Percentiles rank a stretch among this genome's conserved stretches.
Evolutionary conservation across 2,329 filamentous ascomycete species (phyloP).

Genomic region (Aspergillus chevalieri): DNA sequence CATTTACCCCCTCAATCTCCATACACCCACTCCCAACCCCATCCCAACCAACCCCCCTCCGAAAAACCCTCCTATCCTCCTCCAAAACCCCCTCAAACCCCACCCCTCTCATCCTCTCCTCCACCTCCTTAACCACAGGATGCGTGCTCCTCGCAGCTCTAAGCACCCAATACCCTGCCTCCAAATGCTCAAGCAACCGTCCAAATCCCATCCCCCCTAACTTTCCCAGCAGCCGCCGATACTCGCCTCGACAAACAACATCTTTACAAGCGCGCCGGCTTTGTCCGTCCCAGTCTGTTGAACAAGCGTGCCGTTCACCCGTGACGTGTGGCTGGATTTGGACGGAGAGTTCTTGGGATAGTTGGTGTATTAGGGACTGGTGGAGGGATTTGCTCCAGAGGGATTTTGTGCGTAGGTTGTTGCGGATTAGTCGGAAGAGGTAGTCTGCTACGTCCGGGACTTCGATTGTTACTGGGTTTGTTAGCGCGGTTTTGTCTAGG

Average conservation of each 20-base stretch:
- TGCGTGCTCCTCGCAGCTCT: conserved; percentile 26
- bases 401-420: conserved; percentile 17
- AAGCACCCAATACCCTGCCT: conserved; percentile 26
- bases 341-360: conserved; percentile 18
- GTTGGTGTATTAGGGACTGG: conserved; percentile 17
- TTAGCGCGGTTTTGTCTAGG: neutral
- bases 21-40: conserved; percentile 23
- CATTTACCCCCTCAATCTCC: conserved; percentile 25
- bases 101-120: conserved; percentile 20
- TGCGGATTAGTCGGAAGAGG: conserved; percentile 30
- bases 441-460: conserved; percentile 20
- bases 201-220: conserved; percentile 11
- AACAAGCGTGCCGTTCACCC: conserved; percentile 25
- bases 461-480: conserved; percentile 21
- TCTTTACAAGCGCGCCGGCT: conserved; percentile 21
- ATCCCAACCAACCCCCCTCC: conserved; percentile 31
- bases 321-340: conserved; percentile 9
- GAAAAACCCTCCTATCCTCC: conserved; percentile 20
- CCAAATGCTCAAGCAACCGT: conserved; percentile 15
- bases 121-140: conserved; percentile 15
- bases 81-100: conserved; percentile 22
- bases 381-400: conserved; percentile 13
- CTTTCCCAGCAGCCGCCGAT: conserved; percentile 12
- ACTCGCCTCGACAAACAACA: conserved; percentile 19
- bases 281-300: conserved; percentile 26